Base-by-base conservation (phyloP, 2,329 filamentous ascomycete species). In the Aspergillus novofumigatus region DNA sequence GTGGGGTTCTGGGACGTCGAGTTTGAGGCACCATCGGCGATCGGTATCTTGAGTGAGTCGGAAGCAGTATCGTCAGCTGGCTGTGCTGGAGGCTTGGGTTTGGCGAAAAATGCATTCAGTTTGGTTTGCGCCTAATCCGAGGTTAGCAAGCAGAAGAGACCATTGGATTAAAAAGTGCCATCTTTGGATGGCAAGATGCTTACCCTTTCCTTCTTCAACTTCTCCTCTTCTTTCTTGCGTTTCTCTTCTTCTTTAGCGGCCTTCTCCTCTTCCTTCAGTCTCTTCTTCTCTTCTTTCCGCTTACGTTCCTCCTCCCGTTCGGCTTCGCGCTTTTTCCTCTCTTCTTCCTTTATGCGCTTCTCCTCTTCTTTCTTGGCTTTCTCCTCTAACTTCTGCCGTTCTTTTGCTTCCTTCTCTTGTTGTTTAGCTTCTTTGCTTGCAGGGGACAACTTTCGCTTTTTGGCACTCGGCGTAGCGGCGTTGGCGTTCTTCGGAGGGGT, bases 61-160 rank as follows among this genome's bases (percentile, higher is more conserved):
- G 45, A 61, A 14, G 49, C 56, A 51, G 17, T 57, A 5, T 59
- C 53, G 49, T 63, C 60, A 11, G 66, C 59, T 3, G 69, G 57
- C 49, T 68, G 59, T 21, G 59, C 53, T n/a, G 72, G 54, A 42
- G 66, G 62, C 5, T 72, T 61, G 14, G 78, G 78, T 60, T 75
- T 80, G 5, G 64, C 64, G 56, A 82, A 82, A 66, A 82, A 82
- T 1, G 75, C 72, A 62, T 79, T 80, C n/a, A 82, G 65, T 53
- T 74, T 77, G 59, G 77, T 72, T 78, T 82, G 80, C 21, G 78
- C 74, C 80, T 81, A 59, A 42, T 38, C 21, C 23, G 32, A 35
- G 57, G 21, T 67, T 35, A 71, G 63, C 57, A 54, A 63, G 55
- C 67, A 64, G 42, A 23, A 20, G n/a, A 21, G 66, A 64, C 57